Evolutionary conservation across 2,329 filamentous ascomycete genomes (phyloP), one percentile per base, ranked within the genome.

Genomic region (Ramularia collo-cygni): DNA sequence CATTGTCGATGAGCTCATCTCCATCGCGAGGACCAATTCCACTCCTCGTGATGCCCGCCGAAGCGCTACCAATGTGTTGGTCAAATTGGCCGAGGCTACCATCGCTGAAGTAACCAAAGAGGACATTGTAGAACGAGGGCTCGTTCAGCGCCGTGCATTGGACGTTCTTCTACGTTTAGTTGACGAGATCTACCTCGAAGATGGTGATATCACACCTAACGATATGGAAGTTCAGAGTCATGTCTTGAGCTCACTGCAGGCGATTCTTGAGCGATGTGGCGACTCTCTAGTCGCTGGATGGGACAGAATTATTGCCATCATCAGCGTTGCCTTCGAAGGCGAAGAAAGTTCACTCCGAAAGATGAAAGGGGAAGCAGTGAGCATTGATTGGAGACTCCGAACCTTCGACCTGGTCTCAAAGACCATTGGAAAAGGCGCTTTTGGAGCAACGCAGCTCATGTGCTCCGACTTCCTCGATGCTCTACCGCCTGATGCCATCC

Each of bases 391-490:
- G 59, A 32, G 41, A 8, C 38, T 44, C 4, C 35, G 61, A 8
- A 50, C 53, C 7, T 52, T 50, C 21, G 52, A 61, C n/a, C 56
- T 70, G 8, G 62, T 70, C 5, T 90, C 88, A 9, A 73, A 79
- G 31, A 82, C 81, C 49, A 74, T 96, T 15, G 84, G 95, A 37
- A 77, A 88, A 46, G 83, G 86, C 12, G 85, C 90, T 0, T 98
- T 98, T 61, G 83, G 79, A 48, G 94, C 89, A 2, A 70, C 94
- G 9, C 87, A 96, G 60, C 77, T 98, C 3, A 83, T 98, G 32
- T 94, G 89, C 61, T 95, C 92, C 0, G 92, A 98, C 62, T 98
- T 98, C 56, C 66, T 98, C 24, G 74, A 80, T 10, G 79, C 84
- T 5, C 60, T 72, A n/a, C 68, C 73, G 81, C 41, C 84, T 77